Evolutionary conservation across 169 alveolate genomes (phyloP), one percentile per base, ranked within the genome.

Genomic region (Plasmodium coatneyi): DNA sequence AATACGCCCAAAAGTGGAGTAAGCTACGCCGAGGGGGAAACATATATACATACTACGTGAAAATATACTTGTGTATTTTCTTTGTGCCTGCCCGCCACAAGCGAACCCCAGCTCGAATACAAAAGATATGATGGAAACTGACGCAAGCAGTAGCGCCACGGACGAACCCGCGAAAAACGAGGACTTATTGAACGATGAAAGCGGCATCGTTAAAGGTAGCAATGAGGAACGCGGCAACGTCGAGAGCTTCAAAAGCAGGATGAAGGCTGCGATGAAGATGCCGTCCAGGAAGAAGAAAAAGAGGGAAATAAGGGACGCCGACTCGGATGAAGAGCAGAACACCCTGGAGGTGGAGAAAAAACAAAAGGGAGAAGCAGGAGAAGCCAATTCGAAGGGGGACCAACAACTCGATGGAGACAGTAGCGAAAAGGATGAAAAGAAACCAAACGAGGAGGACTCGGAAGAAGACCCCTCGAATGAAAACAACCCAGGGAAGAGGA

Each of bases 251-350:
- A 49, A 86, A 56, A 34, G 34, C 41, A 86, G 28, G 36, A 76
- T 74, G 78, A 86, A 46, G 46, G 34, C 46, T 19, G 39, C 39
- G 25, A 86, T 52, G 43, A 54, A 30, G 30, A 14, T 52, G 22
- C 41, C 78, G 10, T 66, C 76, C 41, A 66, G 39, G 76, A 74
- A 72, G 22, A 86, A 76, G 71, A 86, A 74, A 43, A 71, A 76
- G 54, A 72, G 82, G n/a, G 70, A 86, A 86, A 86, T 36, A 32
- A 86, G 74, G 19, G 84, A 56, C 56, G 60, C 72, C 7, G 82
- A 39, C 32, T 70, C 70, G 16, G 52, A 14, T 36, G 43, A 81
- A 56, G 66, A 81, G 19, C 60, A 81, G 54, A n/a, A 83, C 52
- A 84, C 39, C 36, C 76, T 4, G 36, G 36, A 66, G 30, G 36